phyloP scores from a whole-genome alignment of 371 early-diverging fungal genomes.

The Mucor mucedo region DNA sequence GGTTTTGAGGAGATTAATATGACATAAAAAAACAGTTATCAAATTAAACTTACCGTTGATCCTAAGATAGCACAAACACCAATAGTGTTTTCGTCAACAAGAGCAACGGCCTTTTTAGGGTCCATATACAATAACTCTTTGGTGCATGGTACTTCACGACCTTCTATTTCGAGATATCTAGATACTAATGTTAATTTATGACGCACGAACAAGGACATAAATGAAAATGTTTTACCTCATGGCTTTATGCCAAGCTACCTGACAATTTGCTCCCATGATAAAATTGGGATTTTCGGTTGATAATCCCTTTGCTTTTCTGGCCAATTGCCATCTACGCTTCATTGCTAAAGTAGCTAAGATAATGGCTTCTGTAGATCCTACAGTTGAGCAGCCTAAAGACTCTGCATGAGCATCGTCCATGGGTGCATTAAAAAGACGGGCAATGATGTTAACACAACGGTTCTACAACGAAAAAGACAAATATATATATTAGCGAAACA shows the following conservation, averaged over 20 bases:
- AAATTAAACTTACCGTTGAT: conserved; percentile 54
- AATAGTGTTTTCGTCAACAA: conserved; percentile 81
- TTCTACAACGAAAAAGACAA: conserved; percentile 41
- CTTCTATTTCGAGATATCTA: conserved; percentile 74
- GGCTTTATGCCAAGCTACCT: conserved; percentile 63
- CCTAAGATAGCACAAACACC: conserved; percentile 76
- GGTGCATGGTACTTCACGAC: conserved; percentile 58
- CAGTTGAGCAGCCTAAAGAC: conserved; percentile 65
- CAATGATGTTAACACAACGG: conserved; percentile 75
- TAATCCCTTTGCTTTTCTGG: conserved; percentile 58
- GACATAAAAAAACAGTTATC: not conserved
- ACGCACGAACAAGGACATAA: not conserved
- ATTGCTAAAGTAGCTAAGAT: conserved; percentile 74
- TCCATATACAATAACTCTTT: conserved; percentile 62
- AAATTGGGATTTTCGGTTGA: conserved; percentile 72
- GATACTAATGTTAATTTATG: conserved; percentile 1
- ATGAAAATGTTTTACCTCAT: conserved; percentile 18
- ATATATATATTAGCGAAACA: not conserved
- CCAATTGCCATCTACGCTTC: conserved; percentile 73
- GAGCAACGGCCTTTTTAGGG: conserved; percentile 58
- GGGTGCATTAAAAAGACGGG: conserved; percentile 68
- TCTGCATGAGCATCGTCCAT: conserved; percentile 34
- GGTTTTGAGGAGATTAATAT: not conserved
- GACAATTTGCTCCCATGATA: conserved; percentile 73
- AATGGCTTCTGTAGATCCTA: conserved; percentile 80